A percentile compares a stretch with the other conserved stretches of the same genome.
Evolutionary conservation across 345 rosid genomes (phyloP).

Genomic region (Pseudoturritis turrita): DNA sequence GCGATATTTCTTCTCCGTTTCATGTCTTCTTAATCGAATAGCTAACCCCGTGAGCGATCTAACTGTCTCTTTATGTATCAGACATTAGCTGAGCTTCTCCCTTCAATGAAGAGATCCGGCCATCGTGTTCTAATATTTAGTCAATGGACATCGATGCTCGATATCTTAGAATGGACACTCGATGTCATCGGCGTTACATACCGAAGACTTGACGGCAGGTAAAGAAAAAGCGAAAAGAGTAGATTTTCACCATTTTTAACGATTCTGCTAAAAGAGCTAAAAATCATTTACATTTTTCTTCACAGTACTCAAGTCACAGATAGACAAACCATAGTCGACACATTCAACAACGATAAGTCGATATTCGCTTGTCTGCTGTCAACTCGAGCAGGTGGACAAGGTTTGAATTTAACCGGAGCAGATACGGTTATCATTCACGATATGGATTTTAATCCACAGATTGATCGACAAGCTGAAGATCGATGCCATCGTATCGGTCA

Average conservation of each 20-base stretch:
- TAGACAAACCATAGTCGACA: constrained; percentile 84
- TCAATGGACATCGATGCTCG: constrained; percentile 99
- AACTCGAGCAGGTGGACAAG: constrained; percentile 96
- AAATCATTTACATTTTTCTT: background rate
- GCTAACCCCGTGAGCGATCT: background rate
- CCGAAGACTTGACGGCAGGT: constrained; percentile 94
- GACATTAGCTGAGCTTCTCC: constrained; percentile 84
- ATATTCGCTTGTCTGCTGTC: constrained; percentile 84
- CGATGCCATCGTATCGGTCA: constrained; percentile 96
- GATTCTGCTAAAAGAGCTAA: background rate
- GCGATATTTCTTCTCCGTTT: background rate
- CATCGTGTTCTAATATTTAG: constrained; percentile 89
- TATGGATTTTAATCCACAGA: constrained; percentile 98
- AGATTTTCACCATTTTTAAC: background rate
- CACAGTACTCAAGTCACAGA: constrained; percentile 85
- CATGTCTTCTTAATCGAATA: background rate
- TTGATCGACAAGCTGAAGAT: constrained; percentile 95
- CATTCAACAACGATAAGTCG: constrained; percentile 72
- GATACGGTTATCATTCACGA: constrained; percentile 87
- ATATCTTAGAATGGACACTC: constrained; percentile 91
- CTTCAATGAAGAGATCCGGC: constrained; percentile 57
- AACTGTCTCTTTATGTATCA: constrained; percentile 29
- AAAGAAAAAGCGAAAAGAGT: background rate
- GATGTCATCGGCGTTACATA: constrained; percentile 89
- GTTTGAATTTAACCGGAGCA: constrained; percentile 90